Conservation (phyloP, 805 yeast species). For the Zygosaccharomyces siamensis region DNA sequence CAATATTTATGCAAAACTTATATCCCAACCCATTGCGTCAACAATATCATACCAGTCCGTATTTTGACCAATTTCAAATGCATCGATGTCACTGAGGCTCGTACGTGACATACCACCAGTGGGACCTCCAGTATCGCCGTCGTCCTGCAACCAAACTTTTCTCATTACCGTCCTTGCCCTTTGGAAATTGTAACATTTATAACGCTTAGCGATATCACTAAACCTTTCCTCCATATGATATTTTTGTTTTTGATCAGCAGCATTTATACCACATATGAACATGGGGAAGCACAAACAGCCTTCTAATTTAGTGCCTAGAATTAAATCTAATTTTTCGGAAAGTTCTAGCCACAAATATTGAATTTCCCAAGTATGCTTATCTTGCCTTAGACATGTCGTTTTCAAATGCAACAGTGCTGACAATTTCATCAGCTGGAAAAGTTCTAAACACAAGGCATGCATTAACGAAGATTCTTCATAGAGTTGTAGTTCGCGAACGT, state of each 20-base stretch:
- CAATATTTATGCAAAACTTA: slow-evolving; percentile 41
- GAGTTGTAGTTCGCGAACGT: slow-evolving; percentile 14
- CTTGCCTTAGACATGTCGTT: slow-evolving; percentile 48
- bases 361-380: slow-evolving; percentile 46
- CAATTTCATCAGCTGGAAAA: slow-evolving; percentile 67
- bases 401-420: slow-evolving; percentile 63
- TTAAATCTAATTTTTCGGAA: slow-evolving; percentile 51
- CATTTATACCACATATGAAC: slow-evolving; percentile 71
- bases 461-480: slow-evolving; percentile 41
- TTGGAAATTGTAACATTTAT: slow-evolving; percentile 59
- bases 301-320: slow-evolving; percentile 63
- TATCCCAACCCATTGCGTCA: slow-evolving; percentile 66
- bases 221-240: slow-evolving; percentile 48
- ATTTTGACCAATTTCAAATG: slow-evolving; percentile 34
- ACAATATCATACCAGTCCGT: slow-evolving; percentile 67
- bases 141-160: slow-evolving; percentile 41
- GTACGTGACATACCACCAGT: background rate
- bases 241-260: slow-evolving; percentile 50
- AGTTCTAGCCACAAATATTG: slow-evolving; percentile 54
- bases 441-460: slow-evolving; percentile 58
- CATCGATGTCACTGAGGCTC: slow-evolving; percentile 38
- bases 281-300: slow-evolving; percentile 71
- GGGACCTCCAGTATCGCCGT: slow-evolving; percentile 9
- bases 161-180: slow-evolving; percentile 39
- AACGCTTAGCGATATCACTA: slow-evolving; percentile 53